Evolutionary conservation across 352 stramenopile species (phyloP).

Genomic region (Phytophthora uliginosa): DNA sequence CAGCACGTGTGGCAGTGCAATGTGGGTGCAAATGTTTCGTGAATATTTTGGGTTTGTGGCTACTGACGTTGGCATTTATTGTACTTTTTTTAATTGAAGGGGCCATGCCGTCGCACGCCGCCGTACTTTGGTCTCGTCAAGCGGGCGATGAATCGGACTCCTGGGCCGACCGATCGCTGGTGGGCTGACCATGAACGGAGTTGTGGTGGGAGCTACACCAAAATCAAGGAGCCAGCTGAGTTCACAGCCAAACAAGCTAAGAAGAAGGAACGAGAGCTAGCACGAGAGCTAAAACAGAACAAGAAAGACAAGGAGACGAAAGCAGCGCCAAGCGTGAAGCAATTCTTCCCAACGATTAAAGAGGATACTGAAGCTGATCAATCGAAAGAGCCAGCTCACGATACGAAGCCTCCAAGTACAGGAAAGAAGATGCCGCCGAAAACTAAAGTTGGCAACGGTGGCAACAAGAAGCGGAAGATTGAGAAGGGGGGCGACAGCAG

Average conservation of each 20-base stretch:
- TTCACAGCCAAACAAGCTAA: slow-evolving; percentile 68
- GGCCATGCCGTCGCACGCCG: slow-evolving; percentile 56
- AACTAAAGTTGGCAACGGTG: slow-evolving; percentile 5
- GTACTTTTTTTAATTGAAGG: slow-evolving; percentile 50
- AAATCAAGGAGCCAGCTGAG: slow-evolving; percentile 75
- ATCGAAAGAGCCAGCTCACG: background rate
- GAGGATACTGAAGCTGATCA: background rate
- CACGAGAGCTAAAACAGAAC: slow-evolving; percentile 32
- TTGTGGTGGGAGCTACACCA: slow-evolving; percentile 78
- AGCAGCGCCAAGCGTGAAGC: slow-evolving; percentile 32
- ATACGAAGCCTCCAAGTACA: slow-evolving; percentile 22
- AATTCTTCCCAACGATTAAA: slow-evolving; percentile 38
- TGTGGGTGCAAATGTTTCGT: slow-evolving; percentile 40
- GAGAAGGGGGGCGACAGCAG: slow-evolving; percentile 12
- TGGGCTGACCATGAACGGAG: slow-evolving; percentile 75
- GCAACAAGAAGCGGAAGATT: slow-evolving; percentile 26
- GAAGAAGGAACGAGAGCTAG: slow-evolving; percentile 53
- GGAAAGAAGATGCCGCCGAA: slow-evolving; percentile 34
- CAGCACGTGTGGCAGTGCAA: slow-evolving; percentile 90
- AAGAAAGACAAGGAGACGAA: slow-evolving; percentile 37
- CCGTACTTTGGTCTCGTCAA: slow-evolving; percentile 91
- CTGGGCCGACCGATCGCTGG: slow-evolving; percentile 77
- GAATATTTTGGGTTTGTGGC: background rate
- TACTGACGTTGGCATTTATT: background rate
- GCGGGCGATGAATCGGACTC: slow-evolving; percentile 89